These are phyloP conservation scores for Micromonas commoda DNA, from an alignment of 139 green algal genomes.

Conservation along the genomic window DNA sequence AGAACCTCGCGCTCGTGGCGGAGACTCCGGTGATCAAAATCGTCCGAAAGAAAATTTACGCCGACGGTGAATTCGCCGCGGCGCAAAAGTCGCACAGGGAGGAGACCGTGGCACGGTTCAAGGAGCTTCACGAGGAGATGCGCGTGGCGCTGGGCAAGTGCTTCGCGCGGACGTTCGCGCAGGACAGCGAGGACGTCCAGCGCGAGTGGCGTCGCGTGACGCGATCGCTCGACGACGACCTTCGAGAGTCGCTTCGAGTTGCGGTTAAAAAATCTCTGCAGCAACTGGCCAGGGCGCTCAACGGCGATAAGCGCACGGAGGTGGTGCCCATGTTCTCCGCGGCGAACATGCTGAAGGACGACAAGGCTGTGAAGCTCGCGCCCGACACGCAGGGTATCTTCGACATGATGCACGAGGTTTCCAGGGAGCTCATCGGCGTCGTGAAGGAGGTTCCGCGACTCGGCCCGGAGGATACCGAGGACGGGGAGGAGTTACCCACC, in stretches of 20 bases:
- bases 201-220: constrained; percentile 73
- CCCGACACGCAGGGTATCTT: constrained; percentile 70
- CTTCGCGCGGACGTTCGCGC: constrained; percentile 63
- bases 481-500: constrained; percentile 42
- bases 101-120: constrained; percentile 34
- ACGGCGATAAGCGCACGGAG: constrained; percentile 69
- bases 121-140: constrained; percentile 48
- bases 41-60: constrained; percentile 81
- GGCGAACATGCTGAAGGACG: constrained; percentile 49
- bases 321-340: constrained; percentile 69
- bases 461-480: constrained; percentile 29
- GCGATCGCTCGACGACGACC: constrained; percentile 64
- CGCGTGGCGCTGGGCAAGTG: constrained; percentile 22
- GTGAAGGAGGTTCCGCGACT: constrained; percentile 58
- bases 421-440: constrained; percentile 60
- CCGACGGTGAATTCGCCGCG: constrained; percentile 63
- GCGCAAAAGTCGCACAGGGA: constrained; percentile 58
- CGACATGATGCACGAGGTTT: constrained; percentile 67
- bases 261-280: constrained; percentile 68
- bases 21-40: constrained; percentile 66
- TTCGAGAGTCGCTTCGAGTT: constrained; percentile 70
- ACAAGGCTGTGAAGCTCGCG: constrained; percentile 59
- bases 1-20: constrained; percentile 50
- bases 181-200: constrained; percentile 76
- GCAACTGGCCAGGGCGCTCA: constrained; percentile 70